Evolutionary conservation across 1,284 basidiomycete species (phyloP), one percentile per base, ranked within the genome.

Genomic region (Malassezia slooffiae): DNA sequence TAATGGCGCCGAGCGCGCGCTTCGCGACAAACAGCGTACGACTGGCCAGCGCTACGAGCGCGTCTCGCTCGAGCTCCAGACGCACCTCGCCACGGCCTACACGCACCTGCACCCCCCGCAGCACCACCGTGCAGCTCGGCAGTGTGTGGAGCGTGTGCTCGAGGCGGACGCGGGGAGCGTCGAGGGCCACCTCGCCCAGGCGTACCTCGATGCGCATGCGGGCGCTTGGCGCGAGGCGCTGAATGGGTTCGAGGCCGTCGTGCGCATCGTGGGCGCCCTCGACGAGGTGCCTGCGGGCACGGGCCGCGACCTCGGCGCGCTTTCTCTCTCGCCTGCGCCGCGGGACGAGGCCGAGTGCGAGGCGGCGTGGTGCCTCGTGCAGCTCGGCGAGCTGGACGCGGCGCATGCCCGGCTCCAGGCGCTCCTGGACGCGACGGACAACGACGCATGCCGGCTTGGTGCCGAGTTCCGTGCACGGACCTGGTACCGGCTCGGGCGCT

Each of bases 91-190:
- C 1, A 80, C 77, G 0, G 81, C 85, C 3, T 75, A 93, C 13
- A 83, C 89, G 1, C 82, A 93, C 55, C 75, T 84, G 41, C 85
- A 80, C 70, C 80, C 90, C 9, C 91, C 91, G 0, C 88, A 89
- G 60, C 81, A 95, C 59, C 91, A 97, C 66, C 59, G 74, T 11
- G 79, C 81, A 33, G 90, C 91, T 1, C 72, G 81, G 22, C 72
- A 77, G 11, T 75, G 91, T 5, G 74, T 91, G 20, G 78, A 85
- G 26, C 77, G 79, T 2, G 76, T 90, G 4, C 76, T 96, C 4
- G 57, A 73, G 1, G 38, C 38, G 11, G 22, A 24, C 11, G 19
- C 11, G 7, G 24, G 4, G 23, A 27, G 36, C 19, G n/a, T 34
- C 16, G 41, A 42, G 24, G 35, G 22, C 3, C 17, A 19, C 5